phyloP scores from a whole-genome alignment of 352 stramenopile species.

The Globisporangium camurandrum region DNA sequence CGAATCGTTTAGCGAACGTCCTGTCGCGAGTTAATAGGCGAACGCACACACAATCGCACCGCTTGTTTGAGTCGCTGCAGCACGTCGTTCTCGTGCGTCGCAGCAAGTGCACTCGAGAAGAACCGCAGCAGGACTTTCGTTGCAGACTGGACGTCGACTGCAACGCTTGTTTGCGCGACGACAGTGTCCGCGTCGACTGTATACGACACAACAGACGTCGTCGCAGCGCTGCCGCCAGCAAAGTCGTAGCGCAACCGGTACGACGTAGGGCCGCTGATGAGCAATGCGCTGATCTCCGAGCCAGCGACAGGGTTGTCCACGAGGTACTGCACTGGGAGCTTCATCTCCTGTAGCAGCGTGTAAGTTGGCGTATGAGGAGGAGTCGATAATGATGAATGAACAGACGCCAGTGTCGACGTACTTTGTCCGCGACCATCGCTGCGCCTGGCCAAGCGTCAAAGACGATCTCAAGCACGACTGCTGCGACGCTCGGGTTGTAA shows the following conservation, averaged over 20 bases:
- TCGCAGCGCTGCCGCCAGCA: constrained; percentile 16
- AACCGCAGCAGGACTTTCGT: constrained; percentile 56
- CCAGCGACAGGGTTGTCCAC: constrained; percentile 49
- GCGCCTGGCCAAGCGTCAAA: constrained; percentile 62
- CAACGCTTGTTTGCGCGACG: constrained; percentile 40
- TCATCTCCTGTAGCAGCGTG: constrained; percentile 31
- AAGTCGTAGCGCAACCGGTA: constrained; percentile 71
- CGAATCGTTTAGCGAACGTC: too few relatives aligned
- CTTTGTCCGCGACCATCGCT: constrained; percentile 41
- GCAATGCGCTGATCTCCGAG: constrained; percentile 33
- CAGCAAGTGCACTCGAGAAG: constrained; percentile 26
- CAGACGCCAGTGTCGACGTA: constrained; percentile 14
- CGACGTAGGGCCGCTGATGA: constrained; percentile 51
- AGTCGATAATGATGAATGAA: neutral
- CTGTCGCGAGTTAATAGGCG: too few relatives aligned
- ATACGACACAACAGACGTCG: constrained; percentile 26
- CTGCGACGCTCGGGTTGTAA: constrained; percentile 36
- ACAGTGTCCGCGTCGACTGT: constrained; percentile 24
- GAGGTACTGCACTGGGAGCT: constrained; percentile 64
- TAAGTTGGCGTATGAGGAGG: neutral
- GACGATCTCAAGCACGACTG: constrained; percentile 53
- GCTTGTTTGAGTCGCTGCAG: constrained; percentile 29
- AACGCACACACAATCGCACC: constrained; percentile 24
- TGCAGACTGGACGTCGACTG: constrained; percentile 44
- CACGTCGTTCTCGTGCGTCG: constrained; percentile 34